phyloP scores from a whole-genome alignment of 1,139 yeast genomes.

The Candida sp. region DNA sequence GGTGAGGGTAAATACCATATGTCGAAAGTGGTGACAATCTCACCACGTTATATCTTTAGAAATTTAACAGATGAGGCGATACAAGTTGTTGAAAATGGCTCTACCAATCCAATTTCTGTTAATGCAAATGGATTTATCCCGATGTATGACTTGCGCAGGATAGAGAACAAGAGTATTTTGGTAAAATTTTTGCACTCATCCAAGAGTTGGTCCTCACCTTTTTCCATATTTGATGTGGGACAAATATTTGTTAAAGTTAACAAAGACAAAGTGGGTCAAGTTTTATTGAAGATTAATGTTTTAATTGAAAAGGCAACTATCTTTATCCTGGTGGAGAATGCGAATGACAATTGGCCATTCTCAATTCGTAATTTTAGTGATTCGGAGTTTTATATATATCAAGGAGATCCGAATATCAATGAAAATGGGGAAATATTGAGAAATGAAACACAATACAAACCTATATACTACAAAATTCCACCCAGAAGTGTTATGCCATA shows the following conservation, averaged over 20 bases:
- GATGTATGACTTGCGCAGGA: conserved; percentile 56
- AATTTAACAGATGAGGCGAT: conserved; percentile 59
- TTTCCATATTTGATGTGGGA: conserved; percentile 80
- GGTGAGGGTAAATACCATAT: conserved; percentile 85
- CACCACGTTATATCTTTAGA: conserved; percentile 79
- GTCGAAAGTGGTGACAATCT: conserved; percentile 72
- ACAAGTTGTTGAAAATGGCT: conserved; percentile 68
- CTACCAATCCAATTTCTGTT: conserved; percentile 44
- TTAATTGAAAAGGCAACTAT: conserved; percentile 78
- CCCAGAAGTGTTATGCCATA: conserved; percentile 96
- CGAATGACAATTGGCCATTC: conserved; percentile 86
- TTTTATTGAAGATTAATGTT: conserved; percentile 68
- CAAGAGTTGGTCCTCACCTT: conserved; percentile 85
- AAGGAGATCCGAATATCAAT: conserved; percentile 77
- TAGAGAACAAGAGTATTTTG: conserved; percentile 50
- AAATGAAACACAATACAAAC: conserved; percentile 54
- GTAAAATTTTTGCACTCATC: conserved; percentile 58
- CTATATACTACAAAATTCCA: conserved; percentile 76
- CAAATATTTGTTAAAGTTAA: conserved; percentile 70
- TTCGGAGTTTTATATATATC: conserved; percentile 79
- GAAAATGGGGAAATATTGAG: conserved; percentile 63
- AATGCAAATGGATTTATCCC: conserved; percentile 55
- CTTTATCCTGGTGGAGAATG: conserved; percentile 70
- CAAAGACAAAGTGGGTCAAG: conserved; percentile 62
- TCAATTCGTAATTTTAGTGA: conserved; percentile 89